Evolutionary conservation across 164 flowering plant genomes (phyloP).

Genomic region (Liriodendron chinense): DNA sequence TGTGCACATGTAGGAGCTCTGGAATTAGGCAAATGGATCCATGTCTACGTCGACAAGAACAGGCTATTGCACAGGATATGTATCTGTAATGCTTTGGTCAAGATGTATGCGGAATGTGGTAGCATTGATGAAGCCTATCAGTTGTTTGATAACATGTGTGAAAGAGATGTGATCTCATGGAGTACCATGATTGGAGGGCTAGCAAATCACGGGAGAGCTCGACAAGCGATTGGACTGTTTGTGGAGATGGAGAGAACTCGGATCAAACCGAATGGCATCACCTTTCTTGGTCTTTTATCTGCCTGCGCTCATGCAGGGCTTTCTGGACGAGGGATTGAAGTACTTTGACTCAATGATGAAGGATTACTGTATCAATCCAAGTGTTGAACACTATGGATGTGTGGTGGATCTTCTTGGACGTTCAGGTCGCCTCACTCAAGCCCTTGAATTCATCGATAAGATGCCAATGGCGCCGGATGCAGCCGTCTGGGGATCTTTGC

Average conservation of each 20-base stretch:
- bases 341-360: slow-evolving; percentile 27
- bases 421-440: slow-evolving; percentile 23
- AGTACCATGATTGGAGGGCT: slow-evolving; percentile 29
- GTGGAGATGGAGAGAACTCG: slow-evolving; percentile 19
- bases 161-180: slow-evolving; percentile 36
- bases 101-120: slow-evolving; percentile 60
- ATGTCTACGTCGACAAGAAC: slow-evolving; percentile 45
- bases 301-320: slow-evolving; percentile 35
- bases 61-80: slow-evolving; percentile 38
- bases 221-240: slow-evolving; percentile 26
- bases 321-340: slow-evolving; percentile 22
- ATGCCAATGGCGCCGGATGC: slow-evolving; percentile 30
- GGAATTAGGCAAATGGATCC: slow-evolving; percentile 78
- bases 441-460: slow-evolving; percentile 23
- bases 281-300: slow-evolving; percentile 31
- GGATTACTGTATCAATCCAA: slow-evolving; percentile 23
- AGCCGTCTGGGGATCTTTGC: slow-evolving; percentile 35
- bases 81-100: slow-evolving; percentile 69
- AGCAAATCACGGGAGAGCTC: slow-evolving; percentile 28
- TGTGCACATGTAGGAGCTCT: slow-evolving; percentile 75
- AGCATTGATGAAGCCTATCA: slow-evolving; percentile 22
- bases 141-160: slow-evolving; percentile 16
- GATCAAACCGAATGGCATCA: slow-evolving; percentile 26
- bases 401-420: slow-evolving; percentile 35
- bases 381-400: slow-evolving; percentile 37